Evolutionary conservation across 352 stramenopile species (phyloP).

Genomic region (Phytophthora crassamura): DNA sequence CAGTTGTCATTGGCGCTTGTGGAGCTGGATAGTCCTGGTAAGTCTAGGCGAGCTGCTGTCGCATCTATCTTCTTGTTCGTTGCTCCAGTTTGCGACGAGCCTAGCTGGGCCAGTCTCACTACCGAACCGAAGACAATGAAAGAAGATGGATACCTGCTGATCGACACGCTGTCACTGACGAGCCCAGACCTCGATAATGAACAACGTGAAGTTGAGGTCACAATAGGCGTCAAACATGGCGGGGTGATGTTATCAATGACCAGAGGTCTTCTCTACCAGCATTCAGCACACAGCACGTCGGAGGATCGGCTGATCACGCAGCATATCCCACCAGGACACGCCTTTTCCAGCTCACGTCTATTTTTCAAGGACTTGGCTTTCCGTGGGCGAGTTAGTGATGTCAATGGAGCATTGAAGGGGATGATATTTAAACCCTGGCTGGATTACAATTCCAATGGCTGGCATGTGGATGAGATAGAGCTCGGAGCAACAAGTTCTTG

Average conservation of each 20-base stretch:
- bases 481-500: conserved; percentile 25
- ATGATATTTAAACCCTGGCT: conserved; percentile 61
- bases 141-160: conserved; percentile 54
- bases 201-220: conserved; percentile 44
- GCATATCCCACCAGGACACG: conserved; percentile 15
- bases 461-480: conserved; percentile 44
- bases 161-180: conserved; percentile 40
- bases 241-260: conserved; percentile 62
- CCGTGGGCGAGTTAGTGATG: conserved; percentile 39
- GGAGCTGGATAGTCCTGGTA: conserved; percentile 20
- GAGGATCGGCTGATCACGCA: conserved; percentile 19
- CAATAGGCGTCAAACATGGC: conserved; percentile 46
- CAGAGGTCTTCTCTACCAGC: conserved; percentile 41
- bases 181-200: conserved; percentile 42
- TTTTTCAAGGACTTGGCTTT: conserved; percentile 54
- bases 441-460: conserved; percentile 59
- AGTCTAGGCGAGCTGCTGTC: conserved; percentile 4
- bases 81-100: conserved; percentile 60
- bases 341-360: conserved; percentile 34
- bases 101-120: conserved; percentile 35
- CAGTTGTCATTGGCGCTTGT: conserved; percentile 44
- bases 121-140: conserved; percentile 32
- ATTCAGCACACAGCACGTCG: conserved; percentile 23
- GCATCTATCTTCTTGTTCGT: conserved; percentile 50
- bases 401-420: conserved; percentile 57